phyloP scores from a whole-genome alignment of 108 stramenopile genomes.

The Schizochytrium sp. region DNA sequence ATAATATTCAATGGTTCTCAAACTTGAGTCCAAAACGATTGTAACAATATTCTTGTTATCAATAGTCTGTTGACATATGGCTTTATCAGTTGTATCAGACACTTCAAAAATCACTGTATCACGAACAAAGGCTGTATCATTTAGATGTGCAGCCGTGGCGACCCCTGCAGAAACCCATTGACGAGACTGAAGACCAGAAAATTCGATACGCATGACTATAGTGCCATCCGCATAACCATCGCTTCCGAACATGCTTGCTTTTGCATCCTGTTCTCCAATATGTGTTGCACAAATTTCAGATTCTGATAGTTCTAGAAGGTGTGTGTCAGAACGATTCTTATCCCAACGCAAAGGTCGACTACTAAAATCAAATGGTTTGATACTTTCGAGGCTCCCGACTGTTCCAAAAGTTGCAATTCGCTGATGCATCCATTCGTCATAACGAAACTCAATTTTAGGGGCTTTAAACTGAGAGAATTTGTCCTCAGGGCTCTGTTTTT shows the following conservation, averaged over 20 bases:
- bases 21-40: not conserved
- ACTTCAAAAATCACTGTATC: not conserved
- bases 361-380: not conserved
- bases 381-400: not conserved
- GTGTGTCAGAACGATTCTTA: not conserved
- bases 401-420: not conserved
- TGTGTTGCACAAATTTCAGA: conserved; percentile 7
- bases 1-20: not conserved
- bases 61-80: not conserved
- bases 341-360: conserved; percentile 10
- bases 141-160: conserved; percentile 4
- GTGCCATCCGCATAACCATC: conserved; percentile 15
- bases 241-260: conserved; percentile 34
- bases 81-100: not conserved
- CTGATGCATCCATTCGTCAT: not conserved
- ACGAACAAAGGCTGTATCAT: conserved; percentile 11
- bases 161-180: conserved; percentile 26
- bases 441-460: conserved; percentile 14
- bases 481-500: not conserved
- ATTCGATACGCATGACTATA: conserved; percentile 19
- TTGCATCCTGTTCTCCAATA: not conserved
- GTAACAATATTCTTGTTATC: conserved; percentile 24
- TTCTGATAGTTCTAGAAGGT: not conserved
- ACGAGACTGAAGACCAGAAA: not conserved
- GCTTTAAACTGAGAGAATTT: not conserved